Evolutionary conservation across 306 rosid species (phyloP), one percentile per base, ranked within the genome.

Genomic region (Cucurbita argyrosperma): DNA sequence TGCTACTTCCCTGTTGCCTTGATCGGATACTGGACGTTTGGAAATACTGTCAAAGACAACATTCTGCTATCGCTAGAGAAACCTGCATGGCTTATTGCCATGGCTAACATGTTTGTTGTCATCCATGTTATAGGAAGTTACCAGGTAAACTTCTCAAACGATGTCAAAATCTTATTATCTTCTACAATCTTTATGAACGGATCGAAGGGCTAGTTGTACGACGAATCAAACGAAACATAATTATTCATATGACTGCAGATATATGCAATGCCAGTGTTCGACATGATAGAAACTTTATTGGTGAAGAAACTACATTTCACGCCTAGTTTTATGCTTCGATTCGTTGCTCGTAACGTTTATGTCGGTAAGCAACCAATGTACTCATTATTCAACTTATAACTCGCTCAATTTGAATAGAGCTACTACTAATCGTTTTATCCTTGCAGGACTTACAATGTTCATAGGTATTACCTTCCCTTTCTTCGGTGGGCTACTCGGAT

Each of bases 1-100:
- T 94, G 98, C 70, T 94, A 94, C 82, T 90, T 94, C 80, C 98
- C 98, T 7, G 98, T 90, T 76, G 92, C 97, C 77, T 16, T 94
- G 19, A 55, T 94, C 47, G 97, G 98, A 26, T 94, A 71, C 55
- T 90, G 85, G 82, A 60, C 88, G 13, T 94, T 85, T 80, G 98
- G 98, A 5, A 94, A 94, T 70, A 0, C 2, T 0, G 87, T 94
- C 15, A 30, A 77, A 0, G 83, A 77, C 61, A 82, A 94, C 76
- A 90, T 94, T 61, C 96, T 94, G 64, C 23, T 89, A 56, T 70
- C 98, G 3, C 71, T 90, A 4, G 5, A 88, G 57, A 90, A 84
- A 73, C 98, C 98, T 4, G 18, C 39, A 4, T 94, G 97, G 97
- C 92, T 94, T 10, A 87, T 94, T 52, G 97, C 88, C 37, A 75